Conservation (phyloP, 2,329 filamentous ascomycete species). For the Ascochyta koolunga region DNA sequence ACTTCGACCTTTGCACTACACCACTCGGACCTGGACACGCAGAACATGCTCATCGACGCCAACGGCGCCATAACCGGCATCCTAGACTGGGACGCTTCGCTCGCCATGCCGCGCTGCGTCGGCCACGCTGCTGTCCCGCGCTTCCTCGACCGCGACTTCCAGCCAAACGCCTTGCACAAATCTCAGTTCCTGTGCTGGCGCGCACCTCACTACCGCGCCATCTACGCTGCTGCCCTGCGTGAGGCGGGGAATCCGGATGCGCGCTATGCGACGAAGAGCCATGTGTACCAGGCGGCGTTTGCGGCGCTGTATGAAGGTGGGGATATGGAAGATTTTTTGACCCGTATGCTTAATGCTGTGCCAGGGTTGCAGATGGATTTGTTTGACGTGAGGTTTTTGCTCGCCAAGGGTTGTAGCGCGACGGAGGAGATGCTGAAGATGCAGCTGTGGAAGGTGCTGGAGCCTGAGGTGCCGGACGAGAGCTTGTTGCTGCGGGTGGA, state of each 20-base stretch:
- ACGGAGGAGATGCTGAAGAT: not conserved
- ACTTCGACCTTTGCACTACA: constrained; percentile 25
- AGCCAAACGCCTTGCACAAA: not conserved
- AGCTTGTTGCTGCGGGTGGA: not conserved
- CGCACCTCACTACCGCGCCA: constrained; percentile 4
- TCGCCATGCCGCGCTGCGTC: constrained; percentile 18
- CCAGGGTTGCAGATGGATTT: not conserved
- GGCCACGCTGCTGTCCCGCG: constrained; percentile 10
- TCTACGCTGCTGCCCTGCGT: constrained; percentile 15
- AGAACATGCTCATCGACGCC: constrained; percentile 30
- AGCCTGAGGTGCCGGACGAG: constrained; percentile 1
- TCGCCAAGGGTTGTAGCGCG: not conserved
- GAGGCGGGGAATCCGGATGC: constrained; percentile 14
- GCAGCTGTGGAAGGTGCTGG: not conserved
- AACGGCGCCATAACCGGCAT: constrained; percentile 25
- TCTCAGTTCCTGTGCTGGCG: not conserved
- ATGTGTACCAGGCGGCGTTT: constrained; percentile 11
- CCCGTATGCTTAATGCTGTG: not conserved
- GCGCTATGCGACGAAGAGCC: constrained; percentile 12
- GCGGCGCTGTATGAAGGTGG: constrained; percentile 4
- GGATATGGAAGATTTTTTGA: not conserved
- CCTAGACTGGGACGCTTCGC: constrained; percentile 22
- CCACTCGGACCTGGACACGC: constrained; percentile 28
- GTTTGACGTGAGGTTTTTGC: not conserved
- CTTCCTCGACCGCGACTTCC: constrained; percentile 19